Percentiles rank a stretch among this genome's conserved stretches.
Evolutionary conservation across 2,329 filamentous ascomycete species (phyloP).

Genomic region (Xylariales sp.): DNA sequence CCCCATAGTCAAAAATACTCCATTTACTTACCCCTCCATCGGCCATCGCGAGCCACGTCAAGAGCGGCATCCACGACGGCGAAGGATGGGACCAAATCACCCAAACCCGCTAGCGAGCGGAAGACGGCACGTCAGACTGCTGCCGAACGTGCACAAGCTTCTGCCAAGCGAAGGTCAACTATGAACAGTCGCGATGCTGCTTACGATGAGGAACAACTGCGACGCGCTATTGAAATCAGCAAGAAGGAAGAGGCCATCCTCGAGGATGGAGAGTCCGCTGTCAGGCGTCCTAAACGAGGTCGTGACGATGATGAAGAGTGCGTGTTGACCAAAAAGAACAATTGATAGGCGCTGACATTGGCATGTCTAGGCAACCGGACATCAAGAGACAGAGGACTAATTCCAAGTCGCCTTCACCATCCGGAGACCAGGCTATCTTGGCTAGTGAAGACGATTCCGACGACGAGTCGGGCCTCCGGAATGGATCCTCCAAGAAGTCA

Average conservation of each 20-base stretch:
- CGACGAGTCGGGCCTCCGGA: conserved; percentile 62
- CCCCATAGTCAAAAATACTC: conserved; percentile 58
- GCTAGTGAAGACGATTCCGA: conserved; percentile 61
- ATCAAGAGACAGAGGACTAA: conserved; percentile 80
- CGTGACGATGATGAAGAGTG: conserved; percentile 94
- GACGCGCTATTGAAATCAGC: conserved; percentile 90
- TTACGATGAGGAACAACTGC: conserved; percentile 88
- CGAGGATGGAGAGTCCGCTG: conserved; percentile 46
- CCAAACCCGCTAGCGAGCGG: conserved; percentile 45
- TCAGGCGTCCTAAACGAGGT: conserved; percentile 71
- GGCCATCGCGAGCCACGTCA: conserved; percentile 51
- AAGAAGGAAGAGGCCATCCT: conserved; percentile 74
- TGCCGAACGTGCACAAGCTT: conserved; percentile 47
- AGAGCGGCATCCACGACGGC: conserved; percentile 60
- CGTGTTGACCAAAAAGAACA: conserved; percentile 34
- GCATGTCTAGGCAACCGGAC: conserved; percentile 56
- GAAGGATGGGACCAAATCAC: conserved; percentile 56
- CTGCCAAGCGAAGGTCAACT: conserved; percentile 78
- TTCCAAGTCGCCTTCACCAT: conserved; percentile 65
- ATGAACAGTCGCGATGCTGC: conserved; percentile 96
- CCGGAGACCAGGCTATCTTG: conserved; percentile 42
- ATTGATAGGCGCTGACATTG: conserved; percentile 11
- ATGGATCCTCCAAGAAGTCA: conserved; percentile 51
- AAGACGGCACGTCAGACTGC: conserved; percentile 35
- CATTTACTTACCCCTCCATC: conserved; percentile 58